Conservation (phyloP, 1,284 basidiomycete genomes). For the Puccinia horiana region DNA sequence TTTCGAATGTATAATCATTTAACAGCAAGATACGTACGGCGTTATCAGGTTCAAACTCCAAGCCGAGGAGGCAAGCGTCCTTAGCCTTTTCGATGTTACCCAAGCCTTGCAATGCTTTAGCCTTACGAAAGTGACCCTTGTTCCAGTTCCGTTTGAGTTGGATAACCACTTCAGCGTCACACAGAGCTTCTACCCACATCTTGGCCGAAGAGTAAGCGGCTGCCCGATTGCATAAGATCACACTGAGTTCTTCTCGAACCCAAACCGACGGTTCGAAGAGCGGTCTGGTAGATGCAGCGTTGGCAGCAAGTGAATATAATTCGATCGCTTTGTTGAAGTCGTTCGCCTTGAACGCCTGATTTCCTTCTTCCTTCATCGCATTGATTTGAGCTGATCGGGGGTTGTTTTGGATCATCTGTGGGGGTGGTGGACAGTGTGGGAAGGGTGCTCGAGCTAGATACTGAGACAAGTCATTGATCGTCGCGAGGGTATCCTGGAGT, state of each 20-base stretch:
- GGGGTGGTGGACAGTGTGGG: slow-evolving; percentile 68
- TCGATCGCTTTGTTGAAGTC: slow-evolving; percentile 74
- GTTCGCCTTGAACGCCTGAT: slow-evolving; percentile 77
- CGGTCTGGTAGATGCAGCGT: slow-evolving; percentile 77
- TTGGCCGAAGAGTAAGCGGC: slow-evolving; percentile 77
- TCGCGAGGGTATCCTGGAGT: slow-evolving; percentile 26
- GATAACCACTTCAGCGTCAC: slow-evolving; percentile 88
- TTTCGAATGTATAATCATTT: background rate
- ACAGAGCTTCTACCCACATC: slow-evolving; percentile 77
- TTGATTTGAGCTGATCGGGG: slow-evolving; percentile 70
- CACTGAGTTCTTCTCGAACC: slow-evolving; percentile 83
- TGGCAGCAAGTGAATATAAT: slow-evolving; percentile 79
- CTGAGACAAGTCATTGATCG: slow-evolving; percentile 41
- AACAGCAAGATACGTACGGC: slow-evolving; percentile 52
- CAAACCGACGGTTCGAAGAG: slow-evolving; percentile 83
- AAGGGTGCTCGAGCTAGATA: slow-evolving; percentile 30
- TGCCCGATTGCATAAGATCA: slow-evolving; percentile 85
- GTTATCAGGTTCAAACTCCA: slow-evolving; percentile 87
- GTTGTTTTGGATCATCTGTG: slow-evolving; percentile 72
- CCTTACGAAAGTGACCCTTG: slow-evolving; percentile 92
- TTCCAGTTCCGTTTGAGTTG: slow-evolving; percentile 82
- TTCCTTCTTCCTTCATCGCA: slow-evolving; percentile 83
- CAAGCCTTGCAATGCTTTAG: slow-evolving; percentile 80
- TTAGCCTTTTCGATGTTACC: slow-evolving; percentile 72
- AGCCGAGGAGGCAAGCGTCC: slow-evolving; percentile 76